phyloP scores from a whole-genome alignment of 306 rosid genomes.

The Cucurbita maxima region DNA sequence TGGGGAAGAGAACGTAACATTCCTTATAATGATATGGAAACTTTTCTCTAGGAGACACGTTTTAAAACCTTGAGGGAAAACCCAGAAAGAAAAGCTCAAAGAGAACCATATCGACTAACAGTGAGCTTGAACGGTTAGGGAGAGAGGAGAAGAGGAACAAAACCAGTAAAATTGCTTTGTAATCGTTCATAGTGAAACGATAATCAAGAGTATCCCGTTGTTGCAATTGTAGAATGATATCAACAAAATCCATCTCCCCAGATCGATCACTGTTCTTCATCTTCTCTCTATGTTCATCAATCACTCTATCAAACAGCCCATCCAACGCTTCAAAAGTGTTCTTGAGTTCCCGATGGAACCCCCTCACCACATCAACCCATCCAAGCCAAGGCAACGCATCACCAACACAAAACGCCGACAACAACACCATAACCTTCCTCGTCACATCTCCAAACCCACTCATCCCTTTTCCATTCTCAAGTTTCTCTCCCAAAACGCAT shows the following conservation, averaged over 20 bases:
- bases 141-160: too few species aligned
- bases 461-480: not conserved
- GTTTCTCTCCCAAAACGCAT: not conserved
- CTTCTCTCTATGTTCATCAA: slow-evolving; percentile 15
- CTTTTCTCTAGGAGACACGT: too few species aligned
- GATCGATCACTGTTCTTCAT: not conserved
- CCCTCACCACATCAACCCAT: slow-evolving; percentile 29
- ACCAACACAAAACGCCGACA: slow-evolving; percentile 6
- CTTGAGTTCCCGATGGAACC: slow-evolving; percentile 3
- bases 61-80: too few species aligned
- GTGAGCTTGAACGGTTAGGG: too few species aligned
- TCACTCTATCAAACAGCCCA: slow-evolving; percentile 10
- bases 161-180: slow-evolving; percentile 19
- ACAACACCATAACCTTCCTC: not conserved
- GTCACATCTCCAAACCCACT: not conserved
- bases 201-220: not conserved
- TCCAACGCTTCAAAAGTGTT: slow-evolving; percentile 3
- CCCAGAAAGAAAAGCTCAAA: too few species aligned
- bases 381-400: slow-evolving; percentile 22
- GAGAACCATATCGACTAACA: too few species aligned
- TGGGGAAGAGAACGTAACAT: too few species aligned
- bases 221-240: slow-evolving; percentile 12
- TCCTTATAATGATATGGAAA: too few species aligned
- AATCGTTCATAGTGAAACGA: not conserved
- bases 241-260: not conserved